Base-by-base conservation (phyloP, 805 yeast species). In the Suhomyces xylopsoci region DNA sequence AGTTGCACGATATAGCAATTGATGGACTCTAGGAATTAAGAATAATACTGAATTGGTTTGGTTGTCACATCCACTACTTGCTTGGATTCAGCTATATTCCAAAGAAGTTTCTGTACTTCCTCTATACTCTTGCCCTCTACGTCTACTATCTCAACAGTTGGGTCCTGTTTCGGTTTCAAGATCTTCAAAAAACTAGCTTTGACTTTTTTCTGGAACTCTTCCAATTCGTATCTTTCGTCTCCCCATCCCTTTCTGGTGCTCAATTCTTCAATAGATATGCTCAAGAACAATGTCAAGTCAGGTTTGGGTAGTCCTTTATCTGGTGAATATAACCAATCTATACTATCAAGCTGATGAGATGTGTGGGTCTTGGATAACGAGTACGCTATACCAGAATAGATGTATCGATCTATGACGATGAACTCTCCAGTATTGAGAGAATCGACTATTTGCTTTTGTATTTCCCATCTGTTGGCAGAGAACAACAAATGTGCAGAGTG, bases 391-490 rank as follows among this genome's bases (percentile, higher is more conserved):
- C 99, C 99, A 0, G 97, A 90, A 63, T 89, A 93, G 3, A 88
- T 87, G 62, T 93, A 94, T 57, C 99, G 74, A 65, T 94, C 99
- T 52, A 92, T 66, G 0, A 94, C 76, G 1, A 94, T 79, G 49
- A 78, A 76, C 10, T 63, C 64, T 1, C 97, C 97, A 0, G 65
- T 56, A 1, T 68, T 59, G 17, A 91, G 66, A 10, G 72, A 63
- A 1, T 63, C 51, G 9, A 69, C 63, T 5, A 94, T 82, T 3
- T 67, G 65, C 1, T 73, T 67, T 1, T 77, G 79, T 20, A 82
- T 61, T 66, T 94, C 99, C 99, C 99, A 94, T 57, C 99, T 73
- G 62, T 94, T 94, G 1, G 98, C 97, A 58, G 91, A 83, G 67
- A 94, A 94, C 32, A 94, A 71, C 22, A 94, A 74, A 68, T 94